Base-by-base conservation (phyloP, 2,329 filamentous ascomycete genomes). In the Beauveria sp. region DNA sequence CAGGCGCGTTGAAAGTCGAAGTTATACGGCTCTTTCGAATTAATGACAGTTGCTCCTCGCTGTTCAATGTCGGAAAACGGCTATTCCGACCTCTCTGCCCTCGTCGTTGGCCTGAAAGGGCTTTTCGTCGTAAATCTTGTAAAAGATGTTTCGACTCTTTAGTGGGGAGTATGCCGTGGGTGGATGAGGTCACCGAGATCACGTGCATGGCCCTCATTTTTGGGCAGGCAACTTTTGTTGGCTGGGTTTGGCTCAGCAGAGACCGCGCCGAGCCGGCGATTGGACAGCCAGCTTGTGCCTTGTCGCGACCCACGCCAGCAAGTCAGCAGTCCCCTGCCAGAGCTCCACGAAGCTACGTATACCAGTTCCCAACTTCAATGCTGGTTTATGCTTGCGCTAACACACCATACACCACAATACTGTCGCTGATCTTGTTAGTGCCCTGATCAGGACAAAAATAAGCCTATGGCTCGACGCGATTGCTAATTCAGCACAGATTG, bases 111-210 rank as follows among this genome's bases (percentile, higher is more conserved):
- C 54, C 54, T 46, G n/a, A 47, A 50, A 34, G 18, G 40, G 28
- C 47, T 57, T 53, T 53, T 61, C 51, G 56, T 51, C 18, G 58
- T 55, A 57, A 63, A 55, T 64, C 59, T 58, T 59, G 51, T 41
- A 64, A 56, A 62, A 63, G 61, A 64, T 53, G 51, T 63, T 64
- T 60, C 59, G 60, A 62, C 61, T 63, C 54, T 63, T 66, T 66
- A 62, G 64, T 63, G 64, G 63, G 64, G 64, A 57, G 64, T 60
- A 40, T 34, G 55, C 60, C 51, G 61, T 66, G 64, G 63, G 63
- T 64, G 67, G 62, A 66, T 70, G 67, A 66, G 64, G 67, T 69
- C 65, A 66, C 62, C 40, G 5, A n/a, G 37, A 43, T 70, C 68
- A 70, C 68, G 68, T 70, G 62, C 8, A n/a, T 20, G 43, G 24